Base-by-base conservation (phyloP, 2,329 filamentous ascomycete genomes). In the Fusarium nelsonii region DNA sequence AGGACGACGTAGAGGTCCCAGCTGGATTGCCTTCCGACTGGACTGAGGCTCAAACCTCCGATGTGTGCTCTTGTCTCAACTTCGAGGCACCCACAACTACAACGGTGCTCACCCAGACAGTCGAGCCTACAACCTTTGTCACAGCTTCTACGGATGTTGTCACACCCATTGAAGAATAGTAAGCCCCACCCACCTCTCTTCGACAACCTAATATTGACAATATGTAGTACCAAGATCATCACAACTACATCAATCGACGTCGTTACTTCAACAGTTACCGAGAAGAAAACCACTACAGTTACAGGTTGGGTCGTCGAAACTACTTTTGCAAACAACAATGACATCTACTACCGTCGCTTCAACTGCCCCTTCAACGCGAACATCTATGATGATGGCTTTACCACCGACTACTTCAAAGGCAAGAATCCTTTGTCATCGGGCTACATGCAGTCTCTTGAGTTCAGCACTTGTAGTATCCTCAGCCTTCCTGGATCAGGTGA, bases 101-200 rank as follows among this genome's bases (percentile, higher is more conserved):
- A 8, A 48, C n/a, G 4, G 30, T 32, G 5, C 10, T 54, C 2
- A 10, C n/a, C 6, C 20, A 54, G 12, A 36, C 20, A 16, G 9
- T 46, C 7, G 40, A 45, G 9, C 39, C 32, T 5, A 54, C 39
- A 5, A 45, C 51, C 1, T 36, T 45, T 1, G 20, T 46, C 4
- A 54, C 51, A 20, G 32, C 30, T 12, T 54, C 51, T 16, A 54
- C 40, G 11, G 32, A 45, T 30, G 16, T 36, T 14, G 51, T 54
- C 3, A 54, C 39, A 1, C 51, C 39, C 0, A 46, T 45, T 20
- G 40, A 54, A 37, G 51, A 45, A 46, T 54, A 45, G 51, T 54
- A 18, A 5, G 23, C 11, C 26, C 14, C 28, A 3, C 4, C 15
- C 11, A 6, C 16, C 3, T 6, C 1, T 34, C 14, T 12, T 18